phyloP scores from a whole-genome alignment of 305 asterid genomes.

The Rubia balearica region DNA sequence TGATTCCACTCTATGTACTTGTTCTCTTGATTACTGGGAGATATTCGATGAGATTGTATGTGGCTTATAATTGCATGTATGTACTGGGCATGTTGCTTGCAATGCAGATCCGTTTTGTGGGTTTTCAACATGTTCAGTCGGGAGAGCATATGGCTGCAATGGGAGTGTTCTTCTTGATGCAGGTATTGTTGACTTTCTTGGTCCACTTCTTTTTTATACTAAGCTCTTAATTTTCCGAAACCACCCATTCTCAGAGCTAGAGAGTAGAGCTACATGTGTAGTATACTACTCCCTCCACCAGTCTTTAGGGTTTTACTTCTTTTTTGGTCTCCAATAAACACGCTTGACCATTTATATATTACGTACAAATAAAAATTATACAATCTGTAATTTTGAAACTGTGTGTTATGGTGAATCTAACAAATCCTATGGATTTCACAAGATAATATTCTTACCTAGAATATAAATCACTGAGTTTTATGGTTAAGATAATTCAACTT shows the following conservation, averaged over 20 bases:
- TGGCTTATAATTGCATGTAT: conserved; percentile 92
- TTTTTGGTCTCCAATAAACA: no score
- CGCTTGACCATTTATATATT: no score
- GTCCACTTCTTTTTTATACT: background rate
- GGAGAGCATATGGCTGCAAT: conserved; percentile 99
- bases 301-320: no score
- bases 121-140: conserved; percentile 97
- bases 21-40: conserved; percentile 89
- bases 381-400: no score
- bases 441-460: background rate
- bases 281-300: background rate
- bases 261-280: background rate
- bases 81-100: conserved; percentile 90
- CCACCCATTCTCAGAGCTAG: background rate
- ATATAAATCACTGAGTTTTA: background rate
- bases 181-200: conserved; percentile 38
- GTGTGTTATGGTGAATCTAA: no score
- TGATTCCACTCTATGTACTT: conserved; percentile 85
- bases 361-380: no score
- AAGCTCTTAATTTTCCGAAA: background rate
- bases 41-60: conserved; percentile 92
- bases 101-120: conserved; percentile 98
- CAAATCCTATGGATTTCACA: background rate
- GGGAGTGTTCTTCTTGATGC: conserved; percentile 99
- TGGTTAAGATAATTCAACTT: background rate